Percentiles rank a stretch among this genome's conserved stretches.
Conservation (phyloP, 371 early-diverging fungal species). For the Coemansia sp. region DNA sequence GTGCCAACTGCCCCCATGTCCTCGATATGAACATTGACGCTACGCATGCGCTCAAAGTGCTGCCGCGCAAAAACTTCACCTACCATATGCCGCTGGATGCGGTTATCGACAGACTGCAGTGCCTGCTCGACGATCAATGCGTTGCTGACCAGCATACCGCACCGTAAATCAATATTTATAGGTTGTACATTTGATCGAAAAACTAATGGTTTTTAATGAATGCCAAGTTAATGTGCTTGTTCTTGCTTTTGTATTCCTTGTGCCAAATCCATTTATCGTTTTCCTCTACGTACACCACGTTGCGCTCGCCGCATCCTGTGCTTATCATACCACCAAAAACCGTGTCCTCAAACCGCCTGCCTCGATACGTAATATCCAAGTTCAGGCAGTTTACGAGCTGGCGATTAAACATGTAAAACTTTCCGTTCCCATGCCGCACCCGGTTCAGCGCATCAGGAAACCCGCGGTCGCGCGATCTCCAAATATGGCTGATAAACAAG, state of each 20-base stretch:
- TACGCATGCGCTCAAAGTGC: slow-evolving; percentile 82
- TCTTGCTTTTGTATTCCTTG: slow-evolving; percentile 35
- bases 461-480: slow-evolving; percentile 2
- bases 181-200: not conserved
- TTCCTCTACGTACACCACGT: slow-evolving; percentile 20
- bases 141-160: slow-evolving; percentile 4
- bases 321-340: slow-evolving; percentile 30
- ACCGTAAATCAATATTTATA: not conserved
- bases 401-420: slow-evolving; percentile 39
- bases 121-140: slow-evolving; percentile 25
- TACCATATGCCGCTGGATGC: slow-evolving; percentile 46
- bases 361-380: slow-evolving; percentile 5
- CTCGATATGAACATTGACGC: slow-evolving; percentile 87
- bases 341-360: slow-evolving; percentile 17
- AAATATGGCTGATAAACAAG: slow-evolving; percentile 25
- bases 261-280: slow-evolving; percentile 40
- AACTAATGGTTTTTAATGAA: slow-evolving; percentile 35
- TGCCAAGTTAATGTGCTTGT: slow-evolving; percentile 38
- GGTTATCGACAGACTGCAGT: slow-evolving; percentile 37
- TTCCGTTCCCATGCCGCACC: slow-evolving; percentile 26
- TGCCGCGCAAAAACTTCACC: slow-evolving; percentile 49
- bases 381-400: slow-evolving; percentile 21
- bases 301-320: slow-evolving; percentile 29
- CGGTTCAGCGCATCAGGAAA: slow-evolving; percentile 6
- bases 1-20: slow-evolving; percentile 87